Evolutionary conservation across 306 rosid species (phyloP).

Genomic region (Castanospermum australe): DNA sequence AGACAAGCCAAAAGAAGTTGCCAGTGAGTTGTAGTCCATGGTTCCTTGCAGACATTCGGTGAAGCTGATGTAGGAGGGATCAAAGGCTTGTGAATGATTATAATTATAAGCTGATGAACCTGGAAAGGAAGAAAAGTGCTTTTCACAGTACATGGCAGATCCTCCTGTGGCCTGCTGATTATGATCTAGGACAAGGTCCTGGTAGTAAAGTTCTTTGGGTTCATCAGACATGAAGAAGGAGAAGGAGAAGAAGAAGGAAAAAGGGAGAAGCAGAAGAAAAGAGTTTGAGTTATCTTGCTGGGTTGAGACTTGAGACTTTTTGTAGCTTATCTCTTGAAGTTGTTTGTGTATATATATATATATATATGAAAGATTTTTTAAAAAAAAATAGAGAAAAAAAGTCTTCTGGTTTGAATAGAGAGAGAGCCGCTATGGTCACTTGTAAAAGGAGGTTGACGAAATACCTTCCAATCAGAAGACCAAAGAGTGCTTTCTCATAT

Average conservation of each 20-base stretch:
- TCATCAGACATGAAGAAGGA: constrained; percentile 66
- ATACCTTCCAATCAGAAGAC: constrained; percentile 59
- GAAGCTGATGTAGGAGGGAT: constrained; percentile 53
- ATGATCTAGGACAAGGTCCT: constrained; percentile 44
- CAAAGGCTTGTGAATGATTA: constrained; percentile 44
- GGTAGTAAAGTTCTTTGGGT: constrained; percentile 46
- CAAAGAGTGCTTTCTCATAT: constrained; percentile 60
- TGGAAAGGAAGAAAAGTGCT: constrained; percentile 30
- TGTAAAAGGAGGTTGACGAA: constrained; percentile 78
- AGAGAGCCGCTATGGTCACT: constrained; percentile 47
- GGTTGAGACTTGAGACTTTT: constrained; percentile 37
- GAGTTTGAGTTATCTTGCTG: no score
- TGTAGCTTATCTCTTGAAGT: constrained; percentile 33
- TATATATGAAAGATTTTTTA: constrained; percentile 17
- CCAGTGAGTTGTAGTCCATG: constrained; percentile 61
- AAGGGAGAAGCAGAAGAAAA: not conserved
- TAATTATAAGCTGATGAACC: constrained; percentile 32
- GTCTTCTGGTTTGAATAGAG: constrained; percentile 71
- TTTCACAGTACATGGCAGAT: constrained; percentile 38
- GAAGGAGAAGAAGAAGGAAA: constrained; percentile 3
- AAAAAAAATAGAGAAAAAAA: not conserved
- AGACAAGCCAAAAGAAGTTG: constrained; percentile 60
- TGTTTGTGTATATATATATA: constrained; percentile 31
- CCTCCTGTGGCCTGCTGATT: constrained; percentile 27
- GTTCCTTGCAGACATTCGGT: constrained; percentile 59